phyloP scores from a whole-genome alignment of 306 rosid species.

The Oxytropis ochrocephala region DNA sequence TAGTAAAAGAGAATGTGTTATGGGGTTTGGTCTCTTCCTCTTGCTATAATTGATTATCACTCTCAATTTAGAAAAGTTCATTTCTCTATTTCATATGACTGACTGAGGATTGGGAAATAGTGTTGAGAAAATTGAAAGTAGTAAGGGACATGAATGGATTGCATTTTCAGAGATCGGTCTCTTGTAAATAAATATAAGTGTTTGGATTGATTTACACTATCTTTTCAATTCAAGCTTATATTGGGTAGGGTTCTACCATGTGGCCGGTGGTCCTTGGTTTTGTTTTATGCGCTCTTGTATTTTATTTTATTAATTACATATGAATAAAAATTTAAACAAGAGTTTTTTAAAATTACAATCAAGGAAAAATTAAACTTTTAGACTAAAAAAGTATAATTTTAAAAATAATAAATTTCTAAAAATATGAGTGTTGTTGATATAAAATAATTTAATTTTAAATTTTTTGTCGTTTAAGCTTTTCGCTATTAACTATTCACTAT shows the following conservation, averaged over 20 bases:
- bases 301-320: background rate
- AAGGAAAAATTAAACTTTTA: too few relatives aligned
- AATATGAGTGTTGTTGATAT: background rate
- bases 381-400: too few relatives aligned
- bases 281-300: background rate
- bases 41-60: background rate
- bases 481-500: too few relatives aligned
- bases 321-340: too few relatives aligned
- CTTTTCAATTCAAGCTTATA: background rate
- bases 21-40: background rate
- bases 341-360: too few relatives aligned
- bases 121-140: background rate
- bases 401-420: too few relatives aligned
- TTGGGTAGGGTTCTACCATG: background rate
- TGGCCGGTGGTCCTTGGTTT: background rate
- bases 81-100: background rate
- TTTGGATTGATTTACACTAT: background rate
- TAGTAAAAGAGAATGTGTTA: slow-evolving; percentile 1
- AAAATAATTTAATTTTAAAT: too few relatives aligned
- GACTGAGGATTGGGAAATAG: background rate
- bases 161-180: background rate
- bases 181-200: background rate
- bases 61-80: slow-evolving; percentile 7
- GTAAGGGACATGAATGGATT: background rate
- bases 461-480: too few relatives aligned